These are phyloP conservation scores for Setaria viridis DNA, from an alignment of 202 grass and related monocot species.

Conservation along the genomic window DNA sequence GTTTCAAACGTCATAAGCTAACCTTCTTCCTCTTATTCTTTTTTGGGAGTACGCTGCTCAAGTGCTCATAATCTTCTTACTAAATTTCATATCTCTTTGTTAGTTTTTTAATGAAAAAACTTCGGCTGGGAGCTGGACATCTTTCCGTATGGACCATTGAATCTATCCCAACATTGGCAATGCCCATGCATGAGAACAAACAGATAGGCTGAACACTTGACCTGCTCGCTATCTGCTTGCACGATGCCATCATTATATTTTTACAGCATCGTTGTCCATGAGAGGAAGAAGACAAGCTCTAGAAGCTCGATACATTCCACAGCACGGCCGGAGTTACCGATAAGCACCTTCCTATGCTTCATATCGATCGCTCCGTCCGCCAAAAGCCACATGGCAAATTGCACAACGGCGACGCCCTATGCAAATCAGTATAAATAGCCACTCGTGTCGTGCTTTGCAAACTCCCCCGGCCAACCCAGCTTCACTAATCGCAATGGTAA, in stretches of 20 bases:
- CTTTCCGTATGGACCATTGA: constrained; percentile 1
- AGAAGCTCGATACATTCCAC: constrained; percentile 33
- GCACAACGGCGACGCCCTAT: background rate
- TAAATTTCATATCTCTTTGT: background rate
- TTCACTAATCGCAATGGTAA: background rate
- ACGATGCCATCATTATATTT: constrained; percentile 8
- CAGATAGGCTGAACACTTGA: background rate
- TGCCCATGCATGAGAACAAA: background rate
- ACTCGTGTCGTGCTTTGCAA: background rate
- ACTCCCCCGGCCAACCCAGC: constrained; percentile 43
- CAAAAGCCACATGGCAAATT: constrained; percentile 32
- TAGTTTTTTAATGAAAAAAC: background rate
- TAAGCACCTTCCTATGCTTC: background rate
- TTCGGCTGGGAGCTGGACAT: background rate
- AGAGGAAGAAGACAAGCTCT: constrained; percentile 29
- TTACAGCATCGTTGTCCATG: constrained; percentile 8
- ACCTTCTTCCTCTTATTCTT: background rate
- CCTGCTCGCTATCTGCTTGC: background rate
- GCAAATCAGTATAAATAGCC: constrained; percentile 33
- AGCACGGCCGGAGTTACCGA: constrained; percentile 46
- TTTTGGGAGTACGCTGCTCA: background rate
- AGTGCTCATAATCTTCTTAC: background rate
- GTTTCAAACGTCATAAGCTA: background rate
- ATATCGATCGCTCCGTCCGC: constrained; percentile 36
- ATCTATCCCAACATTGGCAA: background rate